phyloP scores from a whole-genome alignment of 1,284 basidiomycete species.

The Leccinum huronense region DNA sequence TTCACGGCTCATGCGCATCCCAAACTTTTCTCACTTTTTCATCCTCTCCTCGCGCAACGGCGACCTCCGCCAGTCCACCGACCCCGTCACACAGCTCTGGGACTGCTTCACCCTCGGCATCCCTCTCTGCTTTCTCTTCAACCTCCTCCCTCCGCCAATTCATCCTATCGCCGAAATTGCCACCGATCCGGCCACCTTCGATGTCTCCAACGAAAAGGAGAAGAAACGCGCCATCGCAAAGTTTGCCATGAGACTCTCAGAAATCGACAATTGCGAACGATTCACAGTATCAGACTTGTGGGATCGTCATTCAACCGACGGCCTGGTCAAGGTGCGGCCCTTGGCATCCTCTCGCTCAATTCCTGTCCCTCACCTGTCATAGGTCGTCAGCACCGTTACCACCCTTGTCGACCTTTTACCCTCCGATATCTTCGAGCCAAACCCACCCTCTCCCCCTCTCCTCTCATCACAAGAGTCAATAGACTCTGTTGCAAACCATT shows the following conservation, averaged over 20 bases:
- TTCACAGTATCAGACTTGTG: constrained; percentile 88
- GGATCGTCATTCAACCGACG: constrained; percentile 90
- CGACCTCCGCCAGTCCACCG: constrained; percentile 67
- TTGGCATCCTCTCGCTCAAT: constrained; percentile 1
- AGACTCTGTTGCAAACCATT: constrained; percentile 54
- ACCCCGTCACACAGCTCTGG: constrained; percentile 92
- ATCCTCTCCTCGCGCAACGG: constrained; percentile 54
- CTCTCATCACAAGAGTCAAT: constrained; percentile 57
- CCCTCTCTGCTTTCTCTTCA: constrained; percentile 94
- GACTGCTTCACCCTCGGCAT: constrained; percentile 91
- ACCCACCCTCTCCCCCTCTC: constrained; percentile 57
- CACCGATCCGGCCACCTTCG: constrained; percentile 63
- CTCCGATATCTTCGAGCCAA: constrained; percentile 66
- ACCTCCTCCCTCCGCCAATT: constrained; percentile 73
- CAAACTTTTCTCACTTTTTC: constrained; percentile 70
- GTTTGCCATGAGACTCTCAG: constrained; percentile 72
- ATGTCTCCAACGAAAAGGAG: constrained; percentile 69
- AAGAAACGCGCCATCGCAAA: constrained; percentile 79
- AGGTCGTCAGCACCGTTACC: constrained; percentile 93
- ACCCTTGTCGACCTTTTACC: constrained; percentile 84
- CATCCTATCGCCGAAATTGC: constrained; percentile 63
- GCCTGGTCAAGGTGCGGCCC: constrained; percentile 85
- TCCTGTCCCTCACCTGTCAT: constrained; percentile 1
- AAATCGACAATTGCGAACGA: constrained; percentile 64
- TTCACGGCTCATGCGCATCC: constrained; percentile 71